Conservation (phyloP, 331 rosid species). For the Malus hybrid region DNA sequence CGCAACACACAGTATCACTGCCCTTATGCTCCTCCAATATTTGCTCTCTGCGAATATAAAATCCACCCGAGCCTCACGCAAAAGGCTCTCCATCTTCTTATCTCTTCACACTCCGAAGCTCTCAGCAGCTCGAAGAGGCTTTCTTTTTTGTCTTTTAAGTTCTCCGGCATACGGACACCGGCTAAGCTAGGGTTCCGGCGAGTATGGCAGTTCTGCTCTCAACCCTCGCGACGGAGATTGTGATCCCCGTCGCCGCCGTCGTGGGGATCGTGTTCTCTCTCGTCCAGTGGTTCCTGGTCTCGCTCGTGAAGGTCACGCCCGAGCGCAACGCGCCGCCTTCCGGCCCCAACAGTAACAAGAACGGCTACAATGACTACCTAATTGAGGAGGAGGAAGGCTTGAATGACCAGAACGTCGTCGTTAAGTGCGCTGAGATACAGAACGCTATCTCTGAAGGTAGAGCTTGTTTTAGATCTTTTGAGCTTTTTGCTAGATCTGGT, state of each 20-base stretch:
- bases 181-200: slow-evolving; percentile 38
- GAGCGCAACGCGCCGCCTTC: slow-evolving; percentile 36
- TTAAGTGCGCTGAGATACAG: slow-evolving; percentile 73
- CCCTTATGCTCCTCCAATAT: slow-evolving; percentile 3
- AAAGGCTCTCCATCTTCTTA: slow-evolving; percentile 5
- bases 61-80: background rate
- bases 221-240: slow-evolving; percentile 53
- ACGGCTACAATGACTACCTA: slow-evolving; percentile 49
- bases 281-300: slow-evolving; percentile 55
- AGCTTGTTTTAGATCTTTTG: slow-evolving; percentile 13
- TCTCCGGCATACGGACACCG: slow-evolving; percentile 10
- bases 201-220: slow-evolving; percentile 50
- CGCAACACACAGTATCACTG: background rate
- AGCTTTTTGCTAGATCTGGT: slow-evolving; percentile 29
- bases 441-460: slow-evolving; percentile 73
- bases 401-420: slow-evolving; percentile 59
- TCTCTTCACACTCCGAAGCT: background rate
- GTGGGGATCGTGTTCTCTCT: slow-evolving; percentile 62
- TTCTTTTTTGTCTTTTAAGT: background rate
- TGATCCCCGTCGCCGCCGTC: slow-evolving; percentile 52
- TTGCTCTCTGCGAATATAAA: slow-evolving; percentile 12
- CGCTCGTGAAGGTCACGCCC: slow-evolving; percentile 59
- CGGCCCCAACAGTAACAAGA: slow-evolving; percentile 33
- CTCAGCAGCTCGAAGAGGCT: background rate
- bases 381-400: slow-evolving; percentile 76